phyloP scores from a whole-genome alignment of 2,329 filamentous ascomycete genomes.

The Tothia fuscella region DNA sequence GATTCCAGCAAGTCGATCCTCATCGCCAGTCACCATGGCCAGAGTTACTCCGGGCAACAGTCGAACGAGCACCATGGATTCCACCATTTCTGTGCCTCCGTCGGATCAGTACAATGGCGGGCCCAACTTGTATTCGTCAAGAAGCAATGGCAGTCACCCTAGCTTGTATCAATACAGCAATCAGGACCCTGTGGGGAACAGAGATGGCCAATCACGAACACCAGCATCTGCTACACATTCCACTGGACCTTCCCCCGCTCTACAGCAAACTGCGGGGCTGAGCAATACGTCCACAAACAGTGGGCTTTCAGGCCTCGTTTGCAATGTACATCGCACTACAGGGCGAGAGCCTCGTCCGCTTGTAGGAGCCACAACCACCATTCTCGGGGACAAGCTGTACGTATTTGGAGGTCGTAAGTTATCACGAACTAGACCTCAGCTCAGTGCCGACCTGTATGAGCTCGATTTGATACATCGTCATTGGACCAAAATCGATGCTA shows the following conservation, averaged over 20 bases:
- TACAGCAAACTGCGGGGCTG: conserved; percentile 23
- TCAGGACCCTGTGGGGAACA: conserved; percentile 27
- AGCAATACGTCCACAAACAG: conserved; percentile 36
- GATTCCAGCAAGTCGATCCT: not conserved
- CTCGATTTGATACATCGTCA: conserved; percentile 81
- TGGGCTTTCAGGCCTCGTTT: conserved; percentile 54
- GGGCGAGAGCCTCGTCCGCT: conserved; percentile 82
- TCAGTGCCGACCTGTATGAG: conserved; percentile 88
- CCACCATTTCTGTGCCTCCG: conserved; percentile 32
- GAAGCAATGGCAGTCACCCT: conserved; percentile 34
- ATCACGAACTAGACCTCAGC: conserved; percentile 68
- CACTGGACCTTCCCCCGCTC: conserved; percentile 36
- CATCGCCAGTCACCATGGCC: conserved; percentile 23
- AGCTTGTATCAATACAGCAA: conserved; percentile 32
- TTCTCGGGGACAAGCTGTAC: conserved; percentile 89
- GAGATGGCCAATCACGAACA: conserved; percentile 21
- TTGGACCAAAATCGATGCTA: conserved; percentile 81
- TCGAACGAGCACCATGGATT: conserved; percentile 36
- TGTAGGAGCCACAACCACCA: conserved; percentile 89
- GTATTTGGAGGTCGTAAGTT: conserved; percentile 88
- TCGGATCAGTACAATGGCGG: conserved; percentile 23
- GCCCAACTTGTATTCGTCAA: conserved; percentile 26
- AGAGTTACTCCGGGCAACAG: conserved; percentile 30
- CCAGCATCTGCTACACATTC: conserved; percentile 32
- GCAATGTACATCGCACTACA: conserved; percentile 68